phyloP scores from a whole-genome alignment of 345 rosid genomes.

The Mangifera indica region DNA sequence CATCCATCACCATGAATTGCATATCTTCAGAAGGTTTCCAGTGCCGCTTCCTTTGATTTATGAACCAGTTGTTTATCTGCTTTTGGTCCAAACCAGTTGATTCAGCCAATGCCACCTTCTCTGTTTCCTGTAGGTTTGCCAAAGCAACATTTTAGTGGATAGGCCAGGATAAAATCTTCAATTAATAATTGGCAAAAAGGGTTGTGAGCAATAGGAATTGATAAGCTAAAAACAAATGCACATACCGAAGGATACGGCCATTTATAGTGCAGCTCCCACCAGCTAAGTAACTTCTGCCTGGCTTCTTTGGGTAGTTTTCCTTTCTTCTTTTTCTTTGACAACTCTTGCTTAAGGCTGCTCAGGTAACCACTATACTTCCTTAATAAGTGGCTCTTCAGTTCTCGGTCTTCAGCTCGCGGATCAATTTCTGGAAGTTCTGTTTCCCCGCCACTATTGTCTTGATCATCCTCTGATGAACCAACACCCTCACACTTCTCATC shows the following conservation, averaged over 20 bases:
- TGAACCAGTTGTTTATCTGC: slow-evolving; percentile 98
- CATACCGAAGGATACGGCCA: slow-evolving; percentile 99
- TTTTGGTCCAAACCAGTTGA: slow-evolving; percentile 98
- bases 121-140: slow-evolving; percentile 60
- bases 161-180: not conserved
- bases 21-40: slow-evolving; percentile 99
- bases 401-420: slow-evolving; percentile 91
- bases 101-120: slow-evolving; percentile 94
- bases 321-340: slow-evolving; percentile 98
- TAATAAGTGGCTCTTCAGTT: slow-evolving; percentile 85
- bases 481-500: slow-evolving; percentile 81
- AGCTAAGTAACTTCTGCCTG: slow-evolving; percentile 90
- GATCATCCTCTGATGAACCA: slow-evolving; percentile 85
- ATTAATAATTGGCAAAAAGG: not conserved
- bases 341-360: slow-evolving; percentile 92
- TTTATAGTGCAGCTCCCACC: slow-evolving; percentile 99
- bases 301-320: slow-evolving; percentile 99
- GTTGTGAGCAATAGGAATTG: not conserved
- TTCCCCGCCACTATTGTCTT: slow-evolving; percentile 79
- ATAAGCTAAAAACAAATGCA: not conserved
- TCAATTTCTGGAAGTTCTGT: slow-evolving; percentile 81
- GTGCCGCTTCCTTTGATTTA: slow-evolving; percentile 95
- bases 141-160: not conserved
- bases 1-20: slow-evolving; percentile 99
- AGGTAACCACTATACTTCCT: slow-evolving; percentile 94